Base-by-base conservation (phyloP, 139 green algal genomes). In the Edaphochlamys debaryana region DNA sequence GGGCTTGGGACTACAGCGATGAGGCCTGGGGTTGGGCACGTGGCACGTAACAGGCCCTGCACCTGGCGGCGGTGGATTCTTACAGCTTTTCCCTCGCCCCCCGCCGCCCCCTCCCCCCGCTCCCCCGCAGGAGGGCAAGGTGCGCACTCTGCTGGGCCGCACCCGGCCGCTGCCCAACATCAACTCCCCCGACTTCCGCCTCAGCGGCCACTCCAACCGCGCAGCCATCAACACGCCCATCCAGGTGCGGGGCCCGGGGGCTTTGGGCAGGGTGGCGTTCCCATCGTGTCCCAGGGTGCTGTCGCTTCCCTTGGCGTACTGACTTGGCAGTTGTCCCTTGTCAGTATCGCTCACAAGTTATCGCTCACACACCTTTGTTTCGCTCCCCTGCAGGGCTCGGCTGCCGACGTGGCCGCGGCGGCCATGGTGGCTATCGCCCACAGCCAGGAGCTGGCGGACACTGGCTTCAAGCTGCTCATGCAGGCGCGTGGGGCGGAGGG, bases 211-310 rank as follows among this genome's bases (percentile, higher is more conserved):
- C 80, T 80, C 85, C 5, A 79, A 97, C 90, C 92, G 97, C 29
- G 96, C 96, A 0, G 94, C 97, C 37, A 99, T 99, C 92, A 99
- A 99, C 93, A 99, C 97, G 0, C 97, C 97, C 67, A 98, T 99
- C 85, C 87, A 91, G 82, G 82, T 83, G 41, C 11, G 63, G 60
- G 22, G n/a, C 19, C 27, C 5, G 70, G n/a, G 48, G 45, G 58
- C 13, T 67, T n/a, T n/a, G n/a, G n/a, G n/a, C n/a, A n/a, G 13
- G 45, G 69, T 78, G 29, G 29, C 3, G 45, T 54, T 54, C n/a
- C n/a, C n/a, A n/a, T n/a, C n/a, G n/a, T n/a, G n/a, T n/a, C n/a
- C n/a, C n/a, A n/a, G n/a, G n/a, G n/a, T n/a, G n/a, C n/a, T n/a
- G n/a, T n/a, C n/a, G n/a, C n/a, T n/a, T n/a, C n/a, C n/a, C n/a